A percentile compares a stretch with the other conserved stretches of the same genome.
Evolutionary conservation across 352 stramenopile species (phyloP).

Genomic region (Phytophthora pini): DNA sequence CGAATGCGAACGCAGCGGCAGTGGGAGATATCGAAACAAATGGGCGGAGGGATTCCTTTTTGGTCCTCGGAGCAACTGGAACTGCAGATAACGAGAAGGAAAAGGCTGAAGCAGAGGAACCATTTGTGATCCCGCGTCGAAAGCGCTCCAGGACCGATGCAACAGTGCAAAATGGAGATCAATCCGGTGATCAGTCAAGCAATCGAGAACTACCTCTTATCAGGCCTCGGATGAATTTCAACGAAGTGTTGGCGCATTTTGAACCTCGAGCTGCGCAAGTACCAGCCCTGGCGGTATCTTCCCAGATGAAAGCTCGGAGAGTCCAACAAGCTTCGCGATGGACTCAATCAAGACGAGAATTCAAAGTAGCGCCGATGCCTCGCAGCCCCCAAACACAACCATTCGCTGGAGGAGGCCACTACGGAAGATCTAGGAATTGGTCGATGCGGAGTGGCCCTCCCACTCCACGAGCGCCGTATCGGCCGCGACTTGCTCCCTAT

Average conservation of each 20-base stretch:
- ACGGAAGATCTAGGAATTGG: constrained; percentile 1
- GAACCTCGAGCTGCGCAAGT: constrained; percentile 1
- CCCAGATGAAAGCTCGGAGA: not conserved
- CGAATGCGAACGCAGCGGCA: constrained; percentile 21
- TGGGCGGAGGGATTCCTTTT: constrained; percentile 1
- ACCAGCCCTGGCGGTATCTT: constrained; percentile 1
- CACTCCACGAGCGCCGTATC: constrained; percentile 17
- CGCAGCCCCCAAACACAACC: not conserved
- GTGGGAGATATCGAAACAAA: constrained; percentile 1
- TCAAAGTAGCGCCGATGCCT: not conserved
- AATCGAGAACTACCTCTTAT: constrained; percentile 11
- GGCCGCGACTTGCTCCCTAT: not conserved
- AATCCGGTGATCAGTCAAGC: not conserved
- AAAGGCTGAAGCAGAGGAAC: not conserved
- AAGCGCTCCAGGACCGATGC: constrained; percentile 14
- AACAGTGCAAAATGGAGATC: not conserved
- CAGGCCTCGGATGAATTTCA: constrained; percentile 21
- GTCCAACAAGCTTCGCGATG: constrained; percentile 4
- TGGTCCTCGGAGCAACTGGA: not conserved
- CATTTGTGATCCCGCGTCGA: constrained; percentile 47
- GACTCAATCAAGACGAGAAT: constrained; percentile 2
- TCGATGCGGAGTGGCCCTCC: constrained; percentile 5
- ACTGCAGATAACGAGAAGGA: not conserved
- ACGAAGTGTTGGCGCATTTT: constrained; percentile 19
- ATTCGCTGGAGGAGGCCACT: too few species aligned